Evolutionary conservation across 305 asterid genomes (phyloP).

Genomic region (Caryopteris hybrid): DNA sequence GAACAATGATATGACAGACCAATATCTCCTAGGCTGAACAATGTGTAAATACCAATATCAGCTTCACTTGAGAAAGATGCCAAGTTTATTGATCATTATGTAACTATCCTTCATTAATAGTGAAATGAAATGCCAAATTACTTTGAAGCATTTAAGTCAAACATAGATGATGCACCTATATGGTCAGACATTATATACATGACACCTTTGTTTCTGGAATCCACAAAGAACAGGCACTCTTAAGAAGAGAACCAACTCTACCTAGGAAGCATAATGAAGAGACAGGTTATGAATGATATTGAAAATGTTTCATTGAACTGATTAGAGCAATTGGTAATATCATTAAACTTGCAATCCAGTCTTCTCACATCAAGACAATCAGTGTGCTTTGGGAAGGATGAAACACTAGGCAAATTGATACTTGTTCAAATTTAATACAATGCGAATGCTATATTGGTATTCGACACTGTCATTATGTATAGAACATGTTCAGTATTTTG

Average conservation of each 20-base stretch:
- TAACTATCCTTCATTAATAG: background rate
- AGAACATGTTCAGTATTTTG: background rate
- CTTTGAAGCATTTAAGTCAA: background rate
- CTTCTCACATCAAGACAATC: background rate
- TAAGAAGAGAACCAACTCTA: background rate
- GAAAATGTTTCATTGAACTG: background rate
- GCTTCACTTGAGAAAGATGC: background rate
- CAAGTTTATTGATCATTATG: background rate
- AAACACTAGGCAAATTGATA: background rate
- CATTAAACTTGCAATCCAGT: background rate
- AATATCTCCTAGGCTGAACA: background rate
- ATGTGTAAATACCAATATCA: background rate
- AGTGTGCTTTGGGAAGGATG: background rate
- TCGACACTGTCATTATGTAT: background rate
- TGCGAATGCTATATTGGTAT: background rate
- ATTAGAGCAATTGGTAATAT: background rate
- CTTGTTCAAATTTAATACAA: background rate
- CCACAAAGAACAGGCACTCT: slow-evolving; percentile 5
- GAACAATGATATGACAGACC: background rate
- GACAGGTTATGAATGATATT: background rate
- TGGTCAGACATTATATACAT: background rate
- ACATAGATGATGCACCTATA: background rate
- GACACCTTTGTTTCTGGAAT: background rate
- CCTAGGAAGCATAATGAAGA: background rate
- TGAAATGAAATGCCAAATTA: background rate